Percentiles rank a stretch among this genome's conserved stretches.
phyloP scores from a whole-genome alignment of 768 basidiomycete species.

The Crassisporium funariophilum region DNA sequence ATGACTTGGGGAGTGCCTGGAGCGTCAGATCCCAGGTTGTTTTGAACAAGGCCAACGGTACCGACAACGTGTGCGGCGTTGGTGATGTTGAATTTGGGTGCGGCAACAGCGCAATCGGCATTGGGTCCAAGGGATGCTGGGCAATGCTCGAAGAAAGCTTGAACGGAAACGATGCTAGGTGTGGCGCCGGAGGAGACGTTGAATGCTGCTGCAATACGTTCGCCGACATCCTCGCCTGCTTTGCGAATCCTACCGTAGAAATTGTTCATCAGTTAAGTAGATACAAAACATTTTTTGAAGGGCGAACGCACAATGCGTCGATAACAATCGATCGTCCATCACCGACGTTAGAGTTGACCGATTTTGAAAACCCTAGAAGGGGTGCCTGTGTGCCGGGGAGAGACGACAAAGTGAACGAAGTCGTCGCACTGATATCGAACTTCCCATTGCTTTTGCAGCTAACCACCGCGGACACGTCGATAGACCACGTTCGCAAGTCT shows the following conservation, averaged over 20 bases:
- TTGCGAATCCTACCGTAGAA: conserved; percentile 12
- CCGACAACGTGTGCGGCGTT: neutral
- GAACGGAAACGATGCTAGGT: too few relatives aligned
- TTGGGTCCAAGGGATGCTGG: too few relatives aligned
- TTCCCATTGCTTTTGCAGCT: conserved; percentile 13
- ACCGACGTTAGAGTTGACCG: neutral
- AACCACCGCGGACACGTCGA: conserved; percentile 19
- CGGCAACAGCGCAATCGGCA: too few relatives aligned
- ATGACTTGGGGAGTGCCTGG: conserved; percentile 1
- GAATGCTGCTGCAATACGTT: conserved; percentile 1
- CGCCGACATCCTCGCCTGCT: conserved; percentile 8
- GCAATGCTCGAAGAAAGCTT: too few relatives aligned
- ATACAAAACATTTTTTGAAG: too few relatives aligned
- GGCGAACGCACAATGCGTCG: neutral
- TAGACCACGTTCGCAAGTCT: conserved; percentile 14
- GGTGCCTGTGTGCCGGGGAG: conserved; percentile 17
- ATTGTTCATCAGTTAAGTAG: too few relatives aligned
- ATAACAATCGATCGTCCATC: neutral
- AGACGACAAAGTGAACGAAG: conserved; percentile 17
- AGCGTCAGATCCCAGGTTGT: neutral
- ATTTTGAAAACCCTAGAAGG: conserved; percentile 12
- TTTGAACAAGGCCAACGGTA: neutral
- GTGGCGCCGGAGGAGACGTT: too few relatives aligned
- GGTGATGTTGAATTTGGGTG: too few relatives aligned
- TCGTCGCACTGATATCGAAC: conserved; percentile 14